Percentiles rank a stretch among this genome's conserved stretches.
Conservation (phyloP, 371 early-diverging fungal genomes). For the Syncephalastrum monosporum region DNA sequence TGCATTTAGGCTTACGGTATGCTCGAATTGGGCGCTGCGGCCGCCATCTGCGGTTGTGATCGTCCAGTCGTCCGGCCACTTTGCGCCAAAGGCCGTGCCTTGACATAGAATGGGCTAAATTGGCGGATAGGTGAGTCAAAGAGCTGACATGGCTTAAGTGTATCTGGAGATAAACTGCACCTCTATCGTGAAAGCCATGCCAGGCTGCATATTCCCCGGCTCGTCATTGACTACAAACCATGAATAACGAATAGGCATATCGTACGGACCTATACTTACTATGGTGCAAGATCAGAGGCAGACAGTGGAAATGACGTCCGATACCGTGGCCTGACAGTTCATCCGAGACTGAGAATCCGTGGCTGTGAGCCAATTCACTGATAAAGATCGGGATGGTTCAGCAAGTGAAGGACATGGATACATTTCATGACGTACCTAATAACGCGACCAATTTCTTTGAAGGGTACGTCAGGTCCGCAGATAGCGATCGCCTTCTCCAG, state of each 20-base stretch:
- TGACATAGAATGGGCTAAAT: constrained; percentile 77
- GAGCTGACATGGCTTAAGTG: neutral
- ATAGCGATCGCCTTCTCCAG: constrained; percentile 73
- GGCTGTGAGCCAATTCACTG: constrained; percentile 48
- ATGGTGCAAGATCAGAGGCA: constrained; percentile 64
- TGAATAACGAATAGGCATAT: neutral
- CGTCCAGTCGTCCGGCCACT: constrained; percentile 93
- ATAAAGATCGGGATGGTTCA: neutral
- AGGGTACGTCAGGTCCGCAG: constrained; percentile 75
- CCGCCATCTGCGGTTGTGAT: constrained; percentile 79
- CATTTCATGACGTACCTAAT: constrained; percentile 49
- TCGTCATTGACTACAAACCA: constrained; percentile 48
- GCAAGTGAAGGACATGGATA: neutral
- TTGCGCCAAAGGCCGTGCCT: constrained; percentile 64
- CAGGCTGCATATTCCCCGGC: constrained; percentile 65
- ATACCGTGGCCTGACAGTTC: constrained; percentile 91
- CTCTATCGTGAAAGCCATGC: constrained; percentile 85
- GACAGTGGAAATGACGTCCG: constrained; percentile 67
- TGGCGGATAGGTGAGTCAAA: too few relatives aligned
- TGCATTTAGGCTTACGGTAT: constrained; percentile 47
- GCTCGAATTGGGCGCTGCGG: constrained; percentile 90
- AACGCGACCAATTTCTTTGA: constrained; percentile 69
- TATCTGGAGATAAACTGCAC: neutral
- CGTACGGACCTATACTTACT: constrained; percentile 26
- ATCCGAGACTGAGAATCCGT: constrained; percentile 68